Base-by-base conservation (phyloP, 2,329 filamentous ascomycete genomes). In the Fusarium nisikadoi region DNA sequence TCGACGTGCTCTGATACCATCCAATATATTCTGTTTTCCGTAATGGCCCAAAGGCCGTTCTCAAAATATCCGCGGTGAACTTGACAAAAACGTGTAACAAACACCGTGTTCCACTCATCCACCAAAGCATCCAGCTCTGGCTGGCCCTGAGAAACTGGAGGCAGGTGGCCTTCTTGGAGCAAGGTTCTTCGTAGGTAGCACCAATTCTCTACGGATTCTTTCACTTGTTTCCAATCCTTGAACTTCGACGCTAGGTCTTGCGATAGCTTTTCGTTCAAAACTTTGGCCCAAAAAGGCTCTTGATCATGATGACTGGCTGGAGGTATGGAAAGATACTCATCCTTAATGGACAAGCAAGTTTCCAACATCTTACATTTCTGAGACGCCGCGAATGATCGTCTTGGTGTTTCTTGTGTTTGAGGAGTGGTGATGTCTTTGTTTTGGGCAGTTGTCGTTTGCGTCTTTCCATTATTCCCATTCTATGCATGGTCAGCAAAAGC, bases 81-180 rank as follows among this genome's bases (percentile, higher is more conserved):
- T 2, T 20, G 10, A 8, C 59, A 74, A 12, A 75, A 74, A 5
- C 65, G 53, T 2, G 35, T n/a, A 1, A 29, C 47, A 23, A 65
- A 77, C 3, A 73, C 42, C 14, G 19, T 1, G 25, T 77, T 77
- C 75, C 73, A 77, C 2, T 53, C n/a, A 13, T 77, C 72, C 6
- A 75, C 57, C 3, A 49, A 17, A 1, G 8, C 14, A 17, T 74
- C 71, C 3, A 76, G 42, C 5, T 69, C 64, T 1, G 36, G 42
- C 3, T 58, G 50, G 5, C 17, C 49, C 10, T 29, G 23, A 1
- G 57, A 58, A 3, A 60, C 36, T 9, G 49, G 39, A 1, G 43
- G 56, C 2, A 71, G 27, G 3, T 39, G 55, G 5, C 62, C 65
- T 9, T 68, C 52, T 8, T 47, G 33, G 13, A 76, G 25, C 2